Evolutionary conservation across 257 asterid species (phyloP).

Genomic region (Solanum boliviense): DNA sequence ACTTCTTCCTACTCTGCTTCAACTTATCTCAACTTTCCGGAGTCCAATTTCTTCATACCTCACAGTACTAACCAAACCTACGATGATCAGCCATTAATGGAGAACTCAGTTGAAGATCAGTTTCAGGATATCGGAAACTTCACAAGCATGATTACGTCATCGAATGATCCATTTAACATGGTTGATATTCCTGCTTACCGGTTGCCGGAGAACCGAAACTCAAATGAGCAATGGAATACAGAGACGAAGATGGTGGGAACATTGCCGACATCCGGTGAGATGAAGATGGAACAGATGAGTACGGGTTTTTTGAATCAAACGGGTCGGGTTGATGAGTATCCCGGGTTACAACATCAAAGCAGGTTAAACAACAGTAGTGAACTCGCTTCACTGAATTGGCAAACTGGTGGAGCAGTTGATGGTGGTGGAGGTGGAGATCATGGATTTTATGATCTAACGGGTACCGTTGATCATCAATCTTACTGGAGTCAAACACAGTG

Average conservation of each 20-base stretch:
- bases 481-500: constrained; percentile 73
- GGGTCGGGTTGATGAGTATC: constrained; percentile 22
- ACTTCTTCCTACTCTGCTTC: constrained; percentile 22
- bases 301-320: constrained; percentile 22
- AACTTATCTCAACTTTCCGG: constrained; percentile 16
- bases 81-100: constrained; percentile 25
- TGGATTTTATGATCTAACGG: constrained; percentile 61
- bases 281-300: constrained; percentile 23
- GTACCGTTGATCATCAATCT: constrained; percentile 55
- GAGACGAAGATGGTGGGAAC: constrained; percentile 5
- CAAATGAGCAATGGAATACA: constrained; percentile 3
- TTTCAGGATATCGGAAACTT: constrained; percentile 46
- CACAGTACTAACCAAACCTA: neutral
- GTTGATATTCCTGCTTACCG: constrained; percentile 22
- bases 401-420: constrained; percentile 2
- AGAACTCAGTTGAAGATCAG: constrained; percentile 26
- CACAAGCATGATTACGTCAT: constrained; percentile 36
- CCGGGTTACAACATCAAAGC: constrained; percentile 19
- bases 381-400: constrained; percentile 42
- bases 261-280: constrained; percentile 14
- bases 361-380: constrained; percentile 16
- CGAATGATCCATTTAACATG: constrained; percentile 22
- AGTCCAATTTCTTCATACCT: constrained; percentile 26
- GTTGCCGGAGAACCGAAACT: constrained; percentile 3
- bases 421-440: constrained; percentile 36